These are phyloP conservation scores for Solanum microdontum DNA, from an alignment of 257 asterid genomes.

Conservation along the genomic window DNA sequence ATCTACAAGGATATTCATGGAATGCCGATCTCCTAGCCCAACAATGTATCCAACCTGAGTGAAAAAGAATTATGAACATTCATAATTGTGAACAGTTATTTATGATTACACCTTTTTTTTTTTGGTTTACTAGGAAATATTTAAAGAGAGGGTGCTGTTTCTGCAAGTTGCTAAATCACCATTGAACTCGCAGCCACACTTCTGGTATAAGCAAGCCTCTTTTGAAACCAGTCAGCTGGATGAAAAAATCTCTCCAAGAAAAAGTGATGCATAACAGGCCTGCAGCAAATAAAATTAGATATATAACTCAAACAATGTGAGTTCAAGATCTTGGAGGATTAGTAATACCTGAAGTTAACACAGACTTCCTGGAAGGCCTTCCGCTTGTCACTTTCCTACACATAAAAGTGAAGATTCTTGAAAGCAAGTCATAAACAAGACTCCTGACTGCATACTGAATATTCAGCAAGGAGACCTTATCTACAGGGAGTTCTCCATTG, in stretches of 20 bases:
- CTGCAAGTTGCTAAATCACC: conserved; percentile 25
- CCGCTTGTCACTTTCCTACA: conserved; percentile 73
- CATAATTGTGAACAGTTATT: not conserved
- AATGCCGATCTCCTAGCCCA: conserved; percentile 97
- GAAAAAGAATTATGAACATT: not conserved
- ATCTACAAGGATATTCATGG: conserved; percentile 87
- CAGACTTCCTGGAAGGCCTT: conserved; percentile 82
- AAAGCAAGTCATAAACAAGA: not conserved
- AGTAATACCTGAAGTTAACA: conserved; percentile 60
- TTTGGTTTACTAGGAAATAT: not conserved
- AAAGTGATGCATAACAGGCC: conserved; percentile 98
- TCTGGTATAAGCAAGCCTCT: conserved; percentile 92
- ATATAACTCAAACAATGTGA: conserved; percentile 2
- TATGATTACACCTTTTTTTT: not conserved
- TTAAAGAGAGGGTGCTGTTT: not conserved
- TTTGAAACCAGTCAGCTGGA: conserved; percentile 97
- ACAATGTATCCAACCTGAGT: conserved; percentile 93
- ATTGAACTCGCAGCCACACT: conserved; percentile 99
- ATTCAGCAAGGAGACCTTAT: not conserved
- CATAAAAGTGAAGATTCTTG: conserved; percentile 8
- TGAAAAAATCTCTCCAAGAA: conserved; percentile 89
- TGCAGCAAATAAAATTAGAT: conserved; percentile 24
- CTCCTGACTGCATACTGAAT: not conserved
- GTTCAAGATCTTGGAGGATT: conserved; percentile 3
- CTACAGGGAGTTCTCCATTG: not conserved